Conservation (phyloP, 2,329 filamentous ascomycete species). For the Zymoseptoria passerinii region DNA sequence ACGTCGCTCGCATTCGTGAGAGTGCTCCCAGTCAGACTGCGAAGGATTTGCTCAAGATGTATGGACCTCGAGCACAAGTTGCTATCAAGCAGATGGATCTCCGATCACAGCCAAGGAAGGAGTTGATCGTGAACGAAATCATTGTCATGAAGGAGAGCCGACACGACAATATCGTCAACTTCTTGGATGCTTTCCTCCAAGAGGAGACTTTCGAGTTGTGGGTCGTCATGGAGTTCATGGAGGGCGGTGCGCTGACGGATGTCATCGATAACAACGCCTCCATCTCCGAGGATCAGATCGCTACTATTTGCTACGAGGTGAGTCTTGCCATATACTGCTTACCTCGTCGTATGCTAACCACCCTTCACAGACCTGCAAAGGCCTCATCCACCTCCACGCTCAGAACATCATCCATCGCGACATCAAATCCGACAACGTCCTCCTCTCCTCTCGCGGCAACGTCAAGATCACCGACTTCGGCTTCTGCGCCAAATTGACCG, state of each 20-base stretch:
- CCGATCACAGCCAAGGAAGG: conserved; percentile 91
- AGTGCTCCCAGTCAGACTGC: conserved; percentile 73
- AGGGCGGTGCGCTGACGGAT: conserved; percentile 92
- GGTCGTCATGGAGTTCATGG: conserved; percentile 99
- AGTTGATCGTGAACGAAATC: conserved; percentile 98
- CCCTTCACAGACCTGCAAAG: conserved; percentile 71
- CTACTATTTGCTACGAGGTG: conserved; percentile 94
- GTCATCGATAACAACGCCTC: conserved; percentile 96
- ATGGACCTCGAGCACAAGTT: conserved; percentile 78
- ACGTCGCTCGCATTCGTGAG: conserved; percentile 92
- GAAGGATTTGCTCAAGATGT: conserved; percentile 65
- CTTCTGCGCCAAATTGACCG: conserved; percentile 96
- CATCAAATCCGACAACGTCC: conserved; percentile 98
- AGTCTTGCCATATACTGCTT: conserved; percentile 25
- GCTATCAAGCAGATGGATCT: conserved; percentile 99
- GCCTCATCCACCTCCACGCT: conserved; percentile 84
- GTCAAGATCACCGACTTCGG: conserved; percentile 97
- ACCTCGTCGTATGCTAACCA: conserved; percentile 20
- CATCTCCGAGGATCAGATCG: conserved; percentile 94
- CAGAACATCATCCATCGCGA: conserved; percentile 98
- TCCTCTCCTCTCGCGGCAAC: conserved; percentile 86
- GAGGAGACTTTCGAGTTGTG: conserved; percentile 94
- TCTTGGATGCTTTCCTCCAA: conserved; percentile 89
- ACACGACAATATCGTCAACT: conserved; percentile 98
- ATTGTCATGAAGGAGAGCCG: conserved; percentile 99